phyloP scores from a whole-genome alignment of 345 rosid genomes.

The Melaleuca quinquenervia region DNA sequence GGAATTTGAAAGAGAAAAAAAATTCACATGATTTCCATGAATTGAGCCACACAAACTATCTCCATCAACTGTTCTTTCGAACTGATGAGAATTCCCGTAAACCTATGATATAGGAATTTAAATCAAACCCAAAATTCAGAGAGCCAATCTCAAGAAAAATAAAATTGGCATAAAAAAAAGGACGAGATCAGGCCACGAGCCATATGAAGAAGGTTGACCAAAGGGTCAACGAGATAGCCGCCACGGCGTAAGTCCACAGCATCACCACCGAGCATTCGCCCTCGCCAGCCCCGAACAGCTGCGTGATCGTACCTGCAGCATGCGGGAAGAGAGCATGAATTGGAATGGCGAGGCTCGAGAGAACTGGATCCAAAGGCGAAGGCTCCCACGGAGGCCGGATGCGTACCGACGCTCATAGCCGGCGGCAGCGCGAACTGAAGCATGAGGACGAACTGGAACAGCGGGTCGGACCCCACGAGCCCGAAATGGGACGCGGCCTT shows the following conservation, averaged over 20 bases:
- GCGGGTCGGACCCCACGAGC: conserved; percentile 9
- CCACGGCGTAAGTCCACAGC: conserved; percentile 21
- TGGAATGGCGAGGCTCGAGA: neutral
- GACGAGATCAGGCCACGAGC: conserved; percentile 3
- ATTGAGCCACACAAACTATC: neutral
- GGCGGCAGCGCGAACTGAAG: conserved; percentile 49
- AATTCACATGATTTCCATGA: neutral
- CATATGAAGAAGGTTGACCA: conserved; percentile 33
- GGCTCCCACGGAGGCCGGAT: neutral
- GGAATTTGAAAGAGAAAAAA: neutral
- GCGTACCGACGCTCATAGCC: conserved; percentile 28
- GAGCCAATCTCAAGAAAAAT: neutral
- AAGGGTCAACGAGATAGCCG: conserved; percentile 17
- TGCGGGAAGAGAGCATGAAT: neutral
- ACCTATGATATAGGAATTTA: neutral
- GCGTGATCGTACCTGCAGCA: conserved; percentile 25
- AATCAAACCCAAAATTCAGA: neutral
- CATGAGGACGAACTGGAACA: conserved; percentile 30
- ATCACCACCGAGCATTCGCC: conserved; percentile 24
- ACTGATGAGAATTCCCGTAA: neutral
- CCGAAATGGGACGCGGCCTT: conserved; percentile 13
- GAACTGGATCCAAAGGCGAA: neutral
- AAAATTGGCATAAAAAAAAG: neutral
- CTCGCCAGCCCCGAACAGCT: conserved; percentile 21
- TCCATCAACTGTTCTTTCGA: neutral